Conservation (phyloP, 2,329 filamentous ascomycete species). For the Diaporthe vaccinii region DNA sequence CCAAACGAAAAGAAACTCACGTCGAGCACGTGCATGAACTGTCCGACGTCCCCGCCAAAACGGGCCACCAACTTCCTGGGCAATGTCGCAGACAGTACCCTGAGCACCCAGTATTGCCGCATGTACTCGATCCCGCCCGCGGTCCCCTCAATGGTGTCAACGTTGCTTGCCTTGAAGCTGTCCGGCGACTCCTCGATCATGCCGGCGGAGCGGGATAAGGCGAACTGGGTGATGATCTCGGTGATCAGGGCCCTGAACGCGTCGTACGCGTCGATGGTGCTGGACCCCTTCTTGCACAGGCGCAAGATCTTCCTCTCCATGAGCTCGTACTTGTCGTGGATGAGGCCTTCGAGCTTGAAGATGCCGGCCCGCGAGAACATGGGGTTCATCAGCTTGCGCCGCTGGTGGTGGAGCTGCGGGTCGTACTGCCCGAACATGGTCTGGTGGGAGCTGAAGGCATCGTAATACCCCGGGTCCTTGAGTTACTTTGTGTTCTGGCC, state of each 20-base stretch:
- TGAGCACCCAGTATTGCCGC: background rate
- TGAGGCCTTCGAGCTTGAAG: background rate
- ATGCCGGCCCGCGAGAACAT: conserved; percentile 8
- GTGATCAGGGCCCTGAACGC: background rate
- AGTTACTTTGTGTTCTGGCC: background rate
- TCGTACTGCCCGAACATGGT: background rate
- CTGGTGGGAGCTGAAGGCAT: background rate
- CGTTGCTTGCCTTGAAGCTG: background rate
- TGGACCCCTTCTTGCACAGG: background rate
- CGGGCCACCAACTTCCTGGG: background rate
- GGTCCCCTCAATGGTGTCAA: background rate
- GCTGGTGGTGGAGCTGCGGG: background rate
- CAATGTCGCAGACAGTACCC: background rate
- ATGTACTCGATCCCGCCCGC: background rate
- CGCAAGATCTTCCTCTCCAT: background rate
- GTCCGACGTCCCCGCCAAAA: background rate
- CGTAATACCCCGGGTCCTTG: background rate
- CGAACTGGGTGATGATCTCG: background rate
- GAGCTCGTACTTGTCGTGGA: background rate
- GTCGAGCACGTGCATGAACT: background rate
- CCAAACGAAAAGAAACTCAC: background rate
- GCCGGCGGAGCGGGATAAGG: background rate
- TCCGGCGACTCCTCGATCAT: background rate
- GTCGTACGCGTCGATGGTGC: background rate
- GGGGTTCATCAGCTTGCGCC: background rate